Percentiles rank a stretch among this genome's conserved stretches.
phyloP scores from a whole-genome alignment of 345 rosid species.

The Arabis hirsuta region DNA sequence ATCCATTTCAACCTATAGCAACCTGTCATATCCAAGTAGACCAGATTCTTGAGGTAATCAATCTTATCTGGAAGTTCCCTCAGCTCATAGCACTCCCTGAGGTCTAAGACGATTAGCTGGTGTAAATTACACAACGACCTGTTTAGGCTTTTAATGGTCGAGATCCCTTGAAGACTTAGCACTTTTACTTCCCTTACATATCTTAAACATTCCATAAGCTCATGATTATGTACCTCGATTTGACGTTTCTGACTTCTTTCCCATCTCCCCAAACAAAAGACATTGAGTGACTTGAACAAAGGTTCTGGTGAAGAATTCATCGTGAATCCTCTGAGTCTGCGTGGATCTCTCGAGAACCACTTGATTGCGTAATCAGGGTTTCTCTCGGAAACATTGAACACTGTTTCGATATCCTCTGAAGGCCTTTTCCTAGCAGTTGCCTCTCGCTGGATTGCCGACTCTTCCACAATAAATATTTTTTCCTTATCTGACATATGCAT shows the following conservation, averaged over 20 bases:
- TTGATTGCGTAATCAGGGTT: conserved; percentile 42
- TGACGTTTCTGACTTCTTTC: conserved; percentile 36
- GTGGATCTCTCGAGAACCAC: conserved; percentile 39
- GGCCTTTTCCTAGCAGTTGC: not conserved
- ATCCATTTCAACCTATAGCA: conserved; percentile 52
- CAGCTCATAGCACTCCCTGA: conserved; percentile 54
- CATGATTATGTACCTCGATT: conserved; percentile 38
- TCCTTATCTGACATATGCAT: not conserved
- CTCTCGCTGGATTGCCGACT: not conserved
- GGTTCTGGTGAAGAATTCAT: not conserved
- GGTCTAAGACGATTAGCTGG: conserved; percentile 51
- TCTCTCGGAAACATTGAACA: conserved; percentile 52
- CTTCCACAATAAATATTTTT: conserved; percentile 50
- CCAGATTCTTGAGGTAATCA: conserved; percentile 42
- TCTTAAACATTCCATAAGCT: conserved; percentile 31
- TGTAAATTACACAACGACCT: conserved; percentile 26
- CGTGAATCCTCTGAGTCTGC: not conserved
- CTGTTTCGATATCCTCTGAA: conserved; percentile 8
- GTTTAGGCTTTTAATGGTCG: conserved; percentile 41
- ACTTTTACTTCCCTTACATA: conserved; percentile 31
- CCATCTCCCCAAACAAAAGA: conserved; percentile 54
- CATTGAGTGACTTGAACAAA: conserved; percentile 31
- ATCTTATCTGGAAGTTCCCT: conserved; percentile 48
- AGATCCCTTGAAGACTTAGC: conserved; percentile 59
- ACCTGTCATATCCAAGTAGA: conserved; percentile 51